Base-by-base conservation (phyloP, 768 basidiomycete species). In the Leccinellum luteum region DNA sequence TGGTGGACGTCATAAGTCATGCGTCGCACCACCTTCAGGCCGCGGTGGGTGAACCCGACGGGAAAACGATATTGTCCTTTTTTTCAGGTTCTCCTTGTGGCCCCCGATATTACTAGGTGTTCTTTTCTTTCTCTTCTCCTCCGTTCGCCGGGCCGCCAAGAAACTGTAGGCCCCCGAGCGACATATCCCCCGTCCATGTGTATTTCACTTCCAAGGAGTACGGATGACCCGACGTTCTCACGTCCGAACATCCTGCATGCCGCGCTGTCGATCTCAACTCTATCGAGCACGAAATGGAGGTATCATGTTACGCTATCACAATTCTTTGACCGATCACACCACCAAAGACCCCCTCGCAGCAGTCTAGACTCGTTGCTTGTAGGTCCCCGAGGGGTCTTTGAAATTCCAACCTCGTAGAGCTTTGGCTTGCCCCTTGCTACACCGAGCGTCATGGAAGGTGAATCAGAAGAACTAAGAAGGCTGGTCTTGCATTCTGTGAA, bases 371-470 rank as follows among this genome's bases (percentile, higher is more conserved):
- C 57, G 17, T n/a, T n/a, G n/a, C 52, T 56, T 45, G 53, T 34
- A 52, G 67, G 67, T 55, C 56, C 58, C 54, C 51, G 61, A 31
- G 50, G 60, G 57, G 57, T 55, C 47, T 63, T 71, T 64, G 62
- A 71, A 62, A 71, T 73, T 54, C 59, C 56, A 14, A 44, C 55
- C 35, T 52, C 64, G 23, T 28, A 57, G 51, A 60, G 58, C 51
- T 49, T 63, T 21, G 60, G 62, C 30, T 61, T 63, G 17, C 61
- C 61, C 55, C 58, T 54, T 57, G 59, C 60, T 34, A 64, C 69
- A 61, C 66, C 69, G 60, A 63, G 69, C 54, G 67, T 69, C 66
- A 67, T 62, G 59, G 71, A 61, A 62, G 64, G 70, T 54, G 62
- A 71, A 60, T 66, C 54, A 58, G 61, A 68, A 62, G 69, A 57